Percentiles rank a stretch among this genome's conserved stretches.
phyloP scores from a whole-genome alignment of 75 land plant genomes.

The Pinus albicaulis region DNA sequence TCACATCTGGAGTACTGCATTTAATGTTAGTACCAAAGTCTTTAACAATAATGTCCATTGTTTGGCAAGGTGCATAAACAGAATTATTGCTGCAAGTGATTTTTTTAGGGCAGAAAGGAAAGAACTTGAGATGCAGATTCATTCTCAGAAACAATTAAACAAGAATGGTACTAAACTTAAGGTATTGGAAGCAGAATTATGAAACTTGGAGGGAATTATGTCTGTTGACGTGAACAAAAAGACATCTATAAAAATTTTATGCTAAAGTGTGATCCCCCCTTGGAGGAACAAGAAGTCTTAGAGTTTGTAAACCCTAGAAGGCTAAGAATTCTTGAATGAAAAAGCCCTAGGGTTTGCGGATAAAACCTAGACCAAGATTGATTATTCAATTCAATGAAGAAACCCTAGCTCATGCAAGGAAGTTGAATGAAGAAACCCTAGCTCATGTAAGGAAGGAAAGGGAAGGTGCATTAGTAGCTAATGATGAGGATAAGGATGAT shows the following conservation, averaged over 20 bases:
- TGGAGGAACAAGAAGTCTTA: no score
- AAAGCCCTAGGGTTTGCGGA: no score
- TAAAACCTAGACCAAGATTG: no score
- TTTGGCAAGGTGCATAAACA: constrained; percentile 89
- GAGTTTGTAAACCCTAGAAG: no score
- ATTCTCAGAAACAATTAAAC: constrained; percentile 21
- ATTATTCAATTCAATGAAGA: no score
- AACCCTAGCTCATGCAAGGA: no score
- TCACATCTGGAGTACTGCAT: constrained; percentile 85
- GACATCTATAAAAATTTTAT: constrained; percentile 70
- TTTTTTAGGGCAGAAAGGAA: constrained; percentile 68
- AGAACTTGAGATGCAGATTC: constrained; percentile 49
- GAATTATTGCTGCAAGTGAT: constrained; percentile 87
- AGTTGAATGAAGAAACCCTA: no score
- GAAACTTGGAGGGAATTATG: constrained; percentile 26
- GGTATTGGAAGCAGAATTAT: constrained; percentile 39
- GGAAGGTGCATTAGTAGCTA: no score
- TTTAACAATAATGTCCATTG: constrained; percentile 94
- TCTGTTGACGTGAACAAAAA: constrained; percentile 76
- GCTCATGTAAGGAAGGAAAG: no score
- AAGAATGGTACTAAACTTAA: constrained; percentile 33
- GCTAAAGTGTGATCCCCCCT: no score
- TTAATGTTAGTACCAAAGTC: constrained; percentile 80
- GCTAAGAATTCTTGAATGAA: no score
- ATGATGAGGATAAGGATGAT: no score